Conservation (phyloP, 1,139 yeast species). For the Ogataea hybrid region DNA sequence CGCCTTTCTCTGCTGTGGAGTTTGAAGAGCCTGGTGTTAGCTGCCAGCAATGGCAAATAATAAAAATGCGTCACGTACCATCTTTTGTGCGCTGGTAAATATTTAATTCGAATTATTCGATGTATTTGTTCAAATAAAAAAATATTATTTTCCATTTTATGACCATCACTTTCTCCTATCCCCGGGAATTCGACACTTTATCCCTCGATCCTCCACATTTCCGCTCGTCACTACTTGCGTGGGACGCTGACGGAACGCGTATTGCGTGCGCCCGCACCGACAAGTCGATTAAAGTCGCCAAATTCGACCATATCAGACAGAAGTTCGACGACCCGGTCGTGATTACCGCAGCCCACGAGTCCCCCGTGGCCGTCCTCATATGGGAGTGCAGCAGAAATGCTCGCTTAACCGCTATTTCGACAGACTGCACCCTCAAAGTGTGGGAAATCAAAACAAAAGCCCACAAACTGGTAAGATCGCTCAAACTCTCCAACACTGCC, state of each 20-base stretch:
- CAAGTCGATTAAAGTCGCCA: conserved; percentile 45
- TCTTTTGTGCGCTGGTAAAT: background rate
- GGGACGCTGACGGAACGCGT: conserved; percentile 45
- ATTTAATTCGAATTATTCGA: background rate
- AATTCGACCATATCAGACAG: conserved; percentile 29
- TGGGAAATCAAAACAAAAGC: conserved; percentile 50
- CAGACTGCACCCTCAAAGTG: conserved; percentile 48
- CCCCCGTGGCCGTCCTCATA: conserved; percentile 47
- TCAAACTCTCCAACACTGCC: conserved; percentile 26
- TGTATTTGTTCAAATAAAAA: background rate
- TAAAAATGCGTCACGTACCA: conserved; percentile 7
- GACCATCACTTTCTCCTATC: conserved; percentile 5
- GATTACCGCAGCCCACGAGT: conserved; percentile 45
- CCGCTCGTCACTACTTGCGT: conserved; percentile 15
- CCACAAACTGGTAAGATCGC: conserved; percentile 13
- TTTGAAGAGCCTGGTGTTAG: conserved; percentile 45
- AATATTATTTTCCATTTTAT: background rate
- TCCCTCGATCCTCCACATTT: conserved; percentile 12
- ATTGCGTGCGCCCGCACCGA: conserved; percentile 49
- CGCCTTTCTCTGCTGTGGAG: conserved; percentile 83
- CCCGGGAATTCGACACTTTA: conserved; percentile 13
- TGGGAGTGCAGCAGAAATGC: conserved; percentile 61
- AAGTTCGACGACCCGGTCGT: conserved; percentile 23
- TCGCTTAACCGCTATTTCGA: conserved; percentile 57
- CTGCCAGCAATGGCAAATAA: background rate